Evolutionary conservation across 495 filamentous ascomycete genomes (phyloP).

Genomic region (Aspergillus heteromorphus): DNA sequence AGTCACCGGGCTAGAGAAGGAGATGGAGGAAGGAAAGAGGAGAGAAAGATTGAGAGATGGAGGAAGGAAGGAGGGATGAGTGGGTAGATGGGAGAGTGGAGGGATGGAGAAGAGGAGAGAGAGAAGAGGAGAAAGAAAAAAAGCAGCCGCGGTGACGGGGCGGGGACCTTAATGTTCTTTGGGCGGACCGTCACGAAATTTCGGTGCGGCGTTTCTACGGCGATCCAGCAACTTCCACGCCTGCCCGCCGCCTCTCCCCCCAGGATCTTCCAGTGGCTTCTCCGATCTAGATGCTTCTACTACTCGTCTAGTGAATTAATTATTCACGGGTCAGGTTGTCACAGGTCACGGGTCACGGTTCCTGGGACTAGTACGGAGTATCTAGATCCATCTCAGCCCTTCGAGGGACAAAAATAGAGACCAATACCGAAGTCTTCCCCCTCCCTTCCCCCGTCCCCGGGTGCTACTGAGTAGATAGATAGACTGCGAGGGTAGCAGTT

Average conservation of each 20-base stretch:
- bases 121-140: slow-evolving; percentile 2
- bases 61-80: not conserved
- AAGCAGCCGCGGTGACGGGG: slow-evolving; percentile 7
- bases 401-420: too few relatives aligned
- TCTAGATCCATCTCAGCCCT: not conserved
- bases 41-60: not conserved
- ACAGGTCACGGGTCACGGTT: too few relatives aligned
- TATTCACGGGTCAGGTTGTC: too few relatives aligned
- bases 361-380: too few relatives aligned
- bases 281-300: slow-evolving; percentile 26
- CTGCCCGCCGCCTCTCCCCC: slow-evolving; percentile 19
- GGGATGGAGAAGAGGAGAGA: not conserved
- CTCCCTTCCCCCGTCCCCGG: too few relatives aligned
- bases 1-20: not conserved
- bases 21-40: not conserved
- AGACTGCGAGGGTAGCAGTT: too few relatives aligned
- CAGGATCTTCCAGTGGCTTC: slow-evolving; percentile 28
- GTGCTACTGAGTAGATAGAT: too few relatives aligned
- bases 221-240: slow-evolving; percentile 44
- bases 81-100: not conserved
- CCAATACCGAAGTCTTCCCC: too few relatives aligned
- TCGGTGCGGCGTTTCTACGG: slow-evolving; percentile 37
- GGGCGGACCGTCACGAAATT: slow-evolving; percentile 26
- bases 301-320: too few relatives aligned
- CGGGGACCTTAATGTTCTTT: slow-evolving; percentile 27